Percentiles rank a stretch among this genome's conserved stretches.
Conservation (phyloP, 2,329 filamentous ascomycete species). For the Ceratocystis variospora region DNA sequence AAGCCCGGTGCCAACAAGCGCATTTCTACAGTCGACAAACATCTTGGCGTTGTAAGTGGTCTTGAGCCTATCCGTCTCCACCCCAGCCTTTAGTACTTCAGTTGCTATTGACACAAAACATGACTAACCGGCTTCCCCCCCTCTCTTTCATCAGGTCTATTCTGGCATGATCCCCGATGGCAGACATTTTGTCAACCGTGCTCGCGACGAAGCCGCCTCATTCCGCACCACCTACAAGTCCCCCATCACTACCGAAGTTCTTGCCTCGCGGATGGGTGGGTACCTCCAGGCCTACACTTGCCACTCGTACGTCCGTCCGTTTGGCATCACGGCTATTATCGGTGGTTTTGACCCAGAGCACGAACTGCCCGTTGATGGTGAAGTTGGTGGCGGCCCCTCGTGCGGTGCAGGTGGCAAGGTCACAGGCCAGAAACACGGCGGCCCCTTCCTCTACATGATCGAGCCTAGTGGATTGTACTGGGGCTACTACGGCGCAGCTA, state of each 20-base stretch:
- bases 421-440: conserved; percentile 60
- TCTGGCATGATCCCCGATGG: conserved; percentile 91
- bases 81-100: no score
- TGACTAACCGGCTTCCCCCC: not conserved
- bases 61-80: no score
- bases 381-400: conserved; percentile 69
- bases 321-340: conserved; percentile 89
- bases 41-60: conserved; percentile 72
- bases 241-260: conserved; percentile 75
- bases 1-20: conserved; percentile 94
- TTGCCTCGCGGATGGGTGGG: conserved; percentile 84
- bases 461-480: conserved; percentile 95
- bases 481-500: conserved; percentile 97
- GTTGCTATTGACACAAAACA: not conserved
- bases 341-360: conserved; percentile 86
- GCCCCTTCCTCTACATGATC: conserved; percentile 95
- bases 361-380: conserved; percentile 73
- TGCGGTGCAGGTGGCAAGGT: conserved; percentile 75
- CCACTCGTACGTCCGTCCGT: conserved; percentile 91
- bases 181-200: conserved; percentile 84
- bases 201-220: conserved; percentile 79
- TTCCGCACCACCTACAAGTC: conserved; percentile 94
- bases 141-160: conserved; percentile 50
- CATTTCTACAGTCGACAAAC: conserved; percentile 86
- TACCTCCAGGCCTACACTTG: conserved; percentile 97